Conservation (phyloP, 169 alveolate genomes). For the Ichthyophthirius multifiliis region DNA sequence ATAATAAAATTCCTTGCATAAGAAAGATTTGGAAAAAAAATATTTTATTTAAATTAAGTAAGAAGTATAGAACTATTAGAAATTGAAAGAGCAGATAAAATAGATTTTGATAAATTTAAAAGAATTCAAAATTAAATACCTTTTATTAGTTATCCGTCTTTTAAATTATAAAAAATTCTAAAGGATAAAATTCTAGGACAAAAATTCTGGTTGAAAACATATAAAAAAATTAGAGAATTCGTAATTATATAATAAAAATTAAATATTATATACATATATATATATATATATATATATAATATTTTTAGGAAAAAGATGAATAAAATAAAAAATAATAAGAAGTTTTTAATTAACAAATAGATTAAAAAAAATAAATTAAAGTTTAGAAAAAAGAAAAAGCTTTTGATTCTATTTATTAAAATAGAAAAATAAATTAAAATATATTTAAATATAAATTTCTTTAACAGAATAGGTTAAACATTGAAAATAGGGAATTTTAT, state of each 20-base stretch:
- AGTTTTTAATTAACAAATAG: background rate
- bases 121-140: conserved; percentile 24
- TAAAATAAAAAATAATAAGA: background rate
- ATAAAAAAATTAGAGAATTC: background rate
- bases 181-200: conserved; percentile 5
- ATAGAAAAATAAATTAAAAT: background rate
- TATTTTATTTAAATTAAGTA: conserved; percentile 19
- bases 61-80: conserved; percentile 26
- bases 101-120: conserved; percentile 30
- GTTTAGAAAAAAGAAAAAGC: background rate
- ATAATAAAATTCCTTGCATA: conserved; percentile 25
- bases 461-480: background rate
- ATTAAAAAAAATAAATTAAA: background rate
- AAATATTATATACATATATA: background rate
- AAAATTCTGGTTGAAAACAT: conserved; percentile 11
- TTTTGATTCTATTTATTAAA: background rate
- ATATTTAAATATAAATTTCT: background rate
- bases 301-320: background rate
- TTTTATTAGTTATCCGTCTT: conserved; percentile 33
- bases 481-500: background rate
- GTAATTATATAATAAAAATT: background rate
- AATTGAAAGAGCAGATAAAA: conserved; percentile 27
- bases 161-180: conserved; percentile 7
- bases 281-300: background rate
- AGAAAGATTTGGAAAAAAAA: conserved; percentile 20